These are phyloP conservation scores for Anisodus acutangulus DNA, from an alignment of 257 asterid genomes.

Conservation along the genomic window DNA sequence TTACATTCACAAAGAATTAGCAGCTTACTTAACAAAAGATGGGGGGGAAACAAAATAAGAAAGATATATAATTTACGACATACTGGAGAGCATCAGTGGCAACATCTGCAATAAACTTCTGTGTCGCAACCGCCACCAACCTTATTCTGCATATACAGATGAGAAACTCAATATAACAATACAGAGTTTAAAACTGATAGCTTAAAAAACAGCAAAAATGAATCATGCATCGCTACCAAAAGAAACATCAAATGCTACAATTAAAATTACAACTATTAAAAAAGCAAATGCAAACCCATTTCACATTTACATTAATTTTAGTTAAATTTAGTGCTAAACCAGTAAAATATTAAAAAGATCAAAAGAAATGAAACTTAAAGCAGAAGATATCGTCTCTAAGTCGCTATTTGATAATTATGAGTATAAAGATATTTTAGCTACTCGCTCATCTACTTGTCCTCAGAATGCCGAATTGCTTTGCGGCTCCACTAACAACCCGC, in stretches of 20 bases:
- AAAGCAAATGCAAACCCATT: background rate
- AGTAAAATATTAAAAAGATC: too few relatives aligned
- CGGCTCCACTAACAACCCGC: background rate
- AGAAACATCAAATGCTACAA: background rate
- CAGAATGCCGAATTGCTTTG: background rate
- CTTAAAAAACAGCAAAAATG: background rate
- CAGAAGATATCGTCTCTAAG: background rate
- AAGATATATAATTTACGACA: slow-evolving; percentile 30
- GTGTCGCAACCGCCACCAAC: slow-evolving; percentile 97
- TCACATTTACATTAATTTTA: background rate
- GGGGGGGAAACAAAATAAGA: slow-evolving; percentile 19
- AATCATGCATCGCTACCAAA: background rate
- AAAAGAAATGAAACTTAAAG: background rate
- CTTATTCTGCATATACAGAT: slow-evolving; percentile 70
- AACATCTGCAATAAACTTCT: slow-evolving; percentile 93
- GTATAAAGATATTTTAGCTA: background rate
- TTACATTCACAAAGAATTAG: background rate
- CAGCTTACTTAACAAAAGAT: background rate
- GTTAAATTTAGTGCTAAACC: background rate
- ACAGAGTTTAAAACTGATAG: slow-evolving; percentile 69
- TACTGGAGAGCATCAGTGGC: slow-evolving; percentile 99
- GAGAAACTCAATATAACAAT: slow-evolving; percentile 86
- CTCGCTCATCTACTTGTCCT: background rate
- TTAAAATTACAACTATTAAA: background rate
- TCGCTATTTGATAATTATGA: background rate